Base-by-base conservation (phyloP, 2,329 filamentous ascomycete species). In the Triangularia setosa region DNA sequence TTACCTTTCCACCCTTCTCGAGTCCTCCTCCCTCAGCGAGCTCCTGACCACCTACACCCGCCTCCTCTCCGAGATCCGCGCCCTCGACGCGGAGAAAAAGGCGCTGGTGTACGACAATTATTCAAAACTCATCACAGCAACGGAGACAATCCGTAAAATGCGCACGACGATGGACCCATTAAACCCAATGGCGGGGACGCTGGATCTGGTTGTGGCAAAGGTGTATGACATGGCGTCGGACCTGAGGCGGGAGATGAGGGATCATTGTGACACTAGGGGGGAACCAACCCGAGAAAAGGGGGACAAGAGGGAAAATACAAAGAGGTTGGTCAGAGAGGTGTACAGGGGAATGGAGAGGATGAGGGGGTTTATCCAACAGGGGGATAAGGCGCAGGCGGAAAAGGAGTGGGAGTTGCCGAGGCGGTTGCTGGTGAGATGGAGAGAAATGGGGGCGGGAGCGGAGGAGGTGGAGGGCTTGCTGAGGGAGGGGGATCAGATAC, bases 71-170 rank as follows among this genome's bases (percentile, higher is more conserved):
- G 94, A 98, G 78, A 94, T 97, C 57, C 81, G 93, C 40, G 93
- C 92, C 1, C 82, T 99, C 18, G 95, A 98, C 73, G 94, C 94
- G 24, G 95, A 99, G 82, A 90, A 95, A 77, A 99, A 99, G 79
- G 93, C 94, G 1, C 79, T 99, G 67, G 95, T 99, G 4, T 99
- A 99, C 76, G 94, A 99, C 76, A 99, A 99, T 75, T 99, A 98
- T 77, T 95, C 90, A 70, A 98, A 98, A 79, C 79, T 99, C 69
- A 97, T 99, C 69, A 87, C 90, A n/a, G 95, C 95, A 1, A 97
- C 96, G 11, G 94, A 97, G 77, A 98, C 94, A 2, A 99, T 99
- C 72, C 86, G 76, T 1, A 55, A 87, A 81, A 93, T 95, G 91
- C 83, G 91, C 64, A 83, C 86, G 30, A 92, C 88, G 68, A 93